Evolutionary conservation across 306 rosid species (phyloP).

Genomic region (Quillaja saponaria): DNA sequence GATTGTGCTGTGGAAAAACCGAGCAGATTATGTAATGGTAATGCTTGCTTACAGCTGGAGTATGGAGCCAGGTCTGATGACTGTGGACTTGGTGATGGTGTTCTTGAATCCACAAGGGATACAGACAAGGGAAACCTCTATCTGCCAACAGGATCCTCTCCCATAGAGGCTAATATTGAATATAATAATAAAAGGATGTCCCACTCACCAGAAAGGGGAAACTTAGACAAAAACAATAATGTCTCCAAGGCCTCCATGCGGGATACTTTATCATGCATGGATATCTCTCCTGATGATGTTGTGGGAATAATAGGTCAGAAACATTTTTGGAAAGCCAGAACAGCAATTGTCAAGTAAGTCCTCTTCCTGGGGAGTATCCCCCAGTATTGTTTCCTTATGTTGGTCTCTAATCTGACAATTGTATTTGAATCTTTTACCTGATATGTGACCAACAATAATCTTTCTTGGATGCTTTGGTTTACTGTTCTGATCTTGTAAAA

Average conservation of each 20-base stretch:
- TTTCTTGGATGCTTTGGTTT: constrained; percentile 19
- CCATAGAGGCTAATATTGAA: constrained; percentile 40
- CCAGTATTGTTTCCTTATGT: constrained; percentile 24
- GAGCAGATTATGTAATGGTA: constrained; percentile 41
- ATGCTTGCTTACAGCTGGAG: constrained; percentile 43
- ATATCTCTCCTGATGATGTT: constrained; percentile 83
- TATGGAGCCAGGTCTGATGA: constrained; percentile 39
- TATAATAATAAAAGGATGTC: constrained; percentile 40
- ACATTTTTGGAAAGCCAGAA: constrained; percentile 97
- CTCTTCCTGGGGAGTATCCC: constrained; percentile 15
- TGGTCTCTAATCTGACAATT: constrained; percentile 23
- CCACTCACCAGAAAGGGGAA: constrained; percentile 37
- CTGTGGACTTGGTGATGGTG: constrained; percentile 40
- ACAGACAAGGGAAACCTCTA: constrained; percentile 37
- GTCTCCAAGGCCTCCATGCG: constrained; percentile 66
- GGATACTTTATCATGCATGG: constrained; percentile 52
- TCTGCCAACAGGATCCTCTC: constrained; percentile 34
- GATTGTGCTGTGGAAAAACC: constrained; percentile 39
- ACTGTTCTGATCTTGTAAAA: constrained; percentile 23
- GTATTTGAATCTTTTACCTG: constrained; percentile 23
- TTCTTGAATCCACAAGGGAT: constrained; percentile 48
- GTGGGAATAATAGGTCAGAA: constrained; percentile 85
- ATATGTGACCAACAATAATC: constrained; percentile 1
- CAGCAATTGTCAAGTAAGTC: constrained; percentile 81
- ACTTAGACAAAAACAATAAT: constrained; percentile 56